Evolutionary conservation across 1,284 basidiomycete genomes (phyloP), one percentile per base, ranked within the genome.

Genomic region (Puccinia horiana): DNA sequence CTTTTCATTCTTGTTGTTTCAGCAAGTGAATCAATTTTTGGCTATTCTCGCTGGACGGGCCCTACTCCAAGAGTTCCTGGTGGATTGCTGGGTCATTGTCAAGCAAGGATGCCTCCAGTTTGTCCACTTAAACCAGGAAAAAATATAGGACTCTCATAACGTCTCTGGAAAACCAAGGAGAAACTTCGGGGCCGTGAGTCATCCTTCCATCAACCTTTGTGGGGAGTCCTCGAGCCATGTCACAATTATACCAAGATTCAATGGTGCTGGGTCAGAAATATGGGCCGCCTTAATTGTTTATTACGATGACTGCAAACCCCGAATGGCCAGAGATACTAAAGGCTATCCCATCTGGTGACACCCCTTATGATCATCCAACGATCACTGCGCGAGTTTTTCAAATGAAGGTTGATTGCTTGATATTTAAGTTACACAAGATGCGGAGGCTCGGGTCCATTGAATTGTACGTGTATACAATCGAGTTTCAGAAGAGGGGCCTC

Each of bases 401-500:
- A 35, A 42, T 87, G 54, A 90, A 90, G 0, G 63, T 90, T 1
- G 23, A 20, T 12, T 2, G n/a, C 3, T n/a, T 67, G 18, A 20
- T 67, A 4, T 9, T 14, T 52, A 4, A 52, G 8, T 16, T 52
- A 20, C 11, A 2, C 18, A 0, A 87, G 77, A 72, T 87, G 16
- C 85, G 86, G 6, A 84, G 84, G 35, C 87, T 89, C 84, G 88
- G 88, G 0, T 23, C 76, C 0, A 61, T 84, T 1, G 86, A 86
- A 35, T 89, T 87, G 0, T 77, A 87, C 81, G 87, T 90, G 0
- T 88, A 88, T 80, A 88, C 87, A 0, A 89, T 90, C 81, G 89
- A 90, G 83, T 90, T 89, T 75, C 90, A 90, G 83, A 90, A 90
- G 81, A 85, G 88, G 0, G 89, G 89, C 0, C 86, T 90, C 0